A percentile compares a stretch with the other conserved stretches of the same genome.
These are phyloP conservation scores for Eucalyptus tenuipes DNA, from an alignment of 345 rosid genomes.

Conservation along the genomic window DNA sequence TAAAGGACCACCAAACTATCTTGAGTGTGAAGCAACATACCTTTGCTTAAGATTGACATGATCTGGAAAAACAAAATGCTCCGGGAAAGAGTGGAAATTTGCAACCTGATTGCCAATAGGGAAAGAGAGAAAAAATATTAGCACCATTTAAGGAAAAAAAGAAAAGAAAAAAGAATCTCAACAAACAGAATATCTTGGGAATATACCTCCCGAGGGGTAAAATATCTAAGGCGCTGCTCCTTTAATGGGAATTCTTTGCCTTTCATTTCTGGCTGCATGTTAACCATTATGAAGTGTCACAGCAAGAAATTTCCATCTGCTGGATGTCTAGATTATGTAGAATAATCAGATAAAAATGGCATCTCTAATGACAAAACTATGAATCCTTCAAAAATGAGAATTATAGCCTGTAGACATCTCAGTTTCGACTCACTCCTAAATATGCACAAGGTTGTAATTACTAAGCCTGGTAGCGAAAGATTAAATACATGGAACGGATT, in stretches of 20 bases:
- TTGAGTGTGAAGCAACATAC: conserved; percentile 9
- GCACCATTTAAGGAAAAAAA: not conserved
- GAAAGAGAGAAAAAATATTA: not conserved
- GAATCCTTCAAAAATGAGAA: not conserved
- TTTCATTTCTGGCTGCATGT: conserved; percentile 43
- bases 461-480: not conserved
- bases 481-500: not conserved
- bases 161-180: not conserved
- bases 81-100: conserved; percentile 85
- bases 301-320: not conserved
- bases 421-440: not conserved
- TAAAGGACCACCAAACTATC: not conserved
- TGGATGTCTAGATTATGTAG: not conserved
- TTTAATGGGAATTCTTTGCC: conserved; percentile 50
- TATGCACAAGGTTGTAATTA: not conserved
- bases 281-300: not conserved
- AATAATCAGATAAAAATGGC: not conserved
- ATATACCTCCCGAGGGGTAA: conserved; percentile 82
- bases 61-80: conserved; percentile 60
- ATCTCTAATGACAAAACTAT: not conserved
- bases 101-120: conserved; percentile 48
- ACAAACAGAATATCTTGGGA: not conserved
- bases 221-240: conserved; percentile 76
- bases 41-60: conserved; percentile 69
- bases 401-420: not conserved